phyloP scores from a whole-genome alignment of 345 rosid genomes.

The Barbarea vulgaris region DNA sequence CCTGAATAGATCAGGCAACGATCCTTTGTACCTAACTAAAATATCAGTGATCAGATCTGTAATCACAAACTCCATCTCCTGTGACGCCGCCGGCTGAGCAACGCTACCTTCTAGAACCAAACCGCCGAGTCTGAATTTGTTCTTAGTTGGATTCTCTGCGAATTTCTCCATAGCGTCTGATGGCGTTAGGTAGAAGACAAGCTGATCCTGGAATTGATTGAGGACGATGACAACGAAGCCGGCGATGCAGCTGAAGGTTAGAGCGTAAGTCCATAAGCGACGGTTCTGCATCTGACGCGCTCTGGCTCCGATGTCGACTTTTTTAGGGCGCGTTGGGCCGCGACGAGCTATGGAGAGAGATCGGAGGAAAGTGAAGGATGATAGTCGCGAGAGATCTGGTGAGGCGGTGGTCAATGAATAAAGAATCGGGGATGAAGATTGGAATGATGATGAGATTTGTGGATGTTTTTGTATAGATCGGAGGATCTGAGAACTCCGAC shows the following conservation, averaged over 20 bases:
- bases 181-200: slow-evolving; percentile 88
- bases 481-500: slow-evolving; percentile 57
- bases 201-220: slow-evolving; percentile 82
- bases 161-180: slow-evolving; percentile 83
- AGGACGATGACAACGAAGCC: slow-evolving; percentile 87
- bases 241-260: slow-evolving; percentile 84
- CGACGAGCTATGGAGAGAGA: slow-evolving; percentile 69
- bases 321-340: slow-evolving; percentile 56
- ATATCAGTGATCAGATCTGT: slow-evolving; percentile 90
- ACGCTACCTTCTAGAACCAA: slow-evolving; percentile 95
- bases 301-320: slow-evolving; percentile 73
- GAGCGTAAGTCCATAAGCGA: slow-evolving; percentile 87
- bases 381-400: slow-evolving; percentile 29
- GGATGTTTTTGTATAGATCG: slow-evolving; percentile 35
- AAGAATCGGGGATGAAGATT: slow-evolving; percentile 34
- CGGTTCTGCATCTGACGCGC: slow-evolving; percentile 94
- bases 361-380: slow-evolving; percentile 42
- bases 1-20: slow-evolving; percentile 85
- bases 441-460: slow-evolving; percentile 17
- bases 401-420: slow-evolving; percentile 37
- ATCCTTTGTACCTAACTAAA: slow-evolving; percentile 74
- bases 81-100: slow-evolving; percentile 64
- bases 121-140: slow-evolving; percentile 81
- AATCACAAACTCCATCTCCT: slow-evolving; percentile 84
- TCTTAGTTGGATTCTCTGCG: slow-evolving; percentile 62